Percentiles rank a stretch among this genome's conserved stretches.
Evolutionary conservation across 352 stramenopile species (phyloP).

Genomic region (Globisporangium paddicum): DNA sequence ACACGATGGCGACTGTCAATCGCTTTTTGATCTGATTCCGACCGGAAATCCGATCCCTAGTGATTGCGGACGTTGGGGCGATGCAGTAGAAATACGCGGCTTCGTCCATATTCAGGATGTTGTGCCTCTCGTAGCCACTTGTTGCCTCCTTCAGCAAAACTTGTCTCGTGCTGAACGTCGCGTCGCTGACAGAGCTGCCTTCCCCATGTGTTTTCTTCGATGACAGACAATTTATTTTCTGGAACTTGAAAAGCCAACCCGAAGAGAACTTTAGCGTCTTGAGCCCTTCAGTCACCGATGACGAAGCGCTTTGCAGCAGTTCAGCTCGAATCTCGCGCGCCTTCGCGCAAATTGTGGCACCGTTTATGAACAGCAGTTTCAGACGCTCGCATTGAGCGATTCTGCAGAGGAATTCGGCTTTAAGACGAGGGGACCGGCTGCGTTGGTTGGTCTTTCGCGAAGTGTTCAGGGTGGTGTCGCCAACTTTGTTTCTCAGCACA

Average conservation of each 20-base stretch:
- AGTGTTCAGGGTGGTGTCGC: background rate
- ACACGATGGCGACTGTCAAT: background rate
- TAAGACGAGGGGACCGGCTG: background rate
- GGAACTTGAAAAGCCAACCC: background rate
- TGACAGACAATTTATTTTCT: background rate
- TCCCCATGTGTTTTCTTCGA: slow-evolving; percentile 1
- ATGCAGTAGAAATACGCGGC: slow-evolving; percentile 1
- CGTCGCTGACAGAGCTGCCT: background rate
- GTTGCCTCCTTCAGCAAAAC: background rate
- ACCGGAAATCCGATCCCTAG: background rate
- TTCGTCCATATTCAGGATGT: slow-evolving; percentile 7
- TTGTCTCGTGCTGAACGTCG: background rate
- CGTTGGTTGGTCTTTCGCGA: background rate
- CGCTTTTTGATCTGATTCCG: slow-evolving; percentile 3
- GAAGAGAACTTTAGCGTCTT: background rate
- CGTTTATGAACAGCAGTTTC: background rate
- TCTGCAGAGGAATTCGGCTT: background rate
- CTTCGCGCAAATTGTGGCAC: background rate
- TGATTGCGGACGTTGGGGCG: background rate
- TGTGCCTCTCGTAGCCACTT: slow-evolving; percentile 3
- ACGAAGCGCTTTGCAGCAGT: background rate
- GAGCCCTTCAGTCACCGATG: background rate
- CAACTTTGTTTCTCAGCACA: background rate
- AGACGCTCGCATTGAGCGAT: background rate
- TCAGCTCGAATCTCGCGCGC: background rate